phyloP scores from a whole-genome alignment of 768 basidiomycete genomes.

The Lactifluus subvellereus region DNA sequence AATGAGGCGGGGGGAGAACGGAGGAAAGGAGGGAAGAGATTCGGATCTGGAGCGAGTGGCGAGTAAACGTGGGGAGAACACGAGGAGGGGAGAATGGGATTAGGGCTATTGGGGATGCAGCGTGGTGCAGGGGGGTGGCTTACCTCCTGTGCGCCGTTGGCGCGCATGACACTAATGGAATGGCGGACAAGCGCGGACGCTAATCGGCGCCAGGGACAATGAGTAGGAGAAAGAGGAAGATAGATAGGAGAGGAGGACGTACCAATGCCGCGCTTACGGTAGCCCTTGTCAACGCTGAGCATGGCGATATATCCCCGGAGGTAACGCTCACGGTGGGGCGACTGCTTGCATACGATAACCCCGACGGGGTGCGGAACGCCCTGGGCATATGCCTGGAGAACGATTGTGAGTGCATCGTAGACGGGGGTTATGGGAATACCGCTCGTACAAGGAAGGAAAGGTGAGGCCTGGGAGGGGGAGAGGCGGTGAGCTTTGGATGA shows the following conservation, averaged over 20 bases:
- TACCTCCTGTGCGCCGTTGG: slow-evolving; percentile 81
- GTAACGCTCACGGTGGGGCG: slow-evolving; percentile 64
- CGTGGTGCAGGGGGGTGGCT: slow-evolving; percentile 23
- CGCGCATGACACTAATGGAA: slow-evolving; percentile 81
- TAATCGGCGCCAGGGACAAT: neutral
- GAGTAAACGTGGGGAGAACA: neutral
- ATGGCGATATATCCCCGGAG: slow-evolving; percentile 98
- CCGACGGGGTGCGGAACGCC: slow-evolving; percentile 55
- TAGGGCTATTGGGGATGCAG: slow-evolving; percentile 22
- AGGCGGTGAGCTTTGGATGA: slow-evolving; percentile 29
- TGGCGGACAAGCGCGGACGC: slow-evolving; percentile 61
- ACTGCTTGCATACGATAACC: slow-evolving; percentile 96
- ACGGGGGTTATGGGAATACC: neutral
- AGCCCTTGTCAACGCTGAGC: slow-evolving; percentile 82
- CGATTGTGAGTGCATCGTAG: neutral
- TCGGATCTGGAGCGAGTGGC: neutral
- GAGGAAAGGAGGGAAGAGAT: neutral
- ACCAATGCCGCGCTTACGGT: slow-evolving; percentile 93
- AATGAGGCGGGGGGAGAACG: slow-evolving; percentile 50
- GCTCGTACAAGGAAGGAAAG: slow-evolving; percentile 66
- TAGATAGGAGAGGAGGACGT: slow-evolving; percentile 47
- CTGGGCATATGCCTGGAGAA: slow-evolving; percentile 8
- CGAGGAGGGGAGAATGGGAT: slow-evolving; percentile 6
- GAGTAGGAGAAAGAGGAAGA: neutral
- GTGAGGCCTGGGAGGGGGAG: slow-evolving; percentile 61